Evolutionary conservation across 495 filamentous ascomycete species (phyloP).

Genomic region (Xylaria telfairii): DNA sequence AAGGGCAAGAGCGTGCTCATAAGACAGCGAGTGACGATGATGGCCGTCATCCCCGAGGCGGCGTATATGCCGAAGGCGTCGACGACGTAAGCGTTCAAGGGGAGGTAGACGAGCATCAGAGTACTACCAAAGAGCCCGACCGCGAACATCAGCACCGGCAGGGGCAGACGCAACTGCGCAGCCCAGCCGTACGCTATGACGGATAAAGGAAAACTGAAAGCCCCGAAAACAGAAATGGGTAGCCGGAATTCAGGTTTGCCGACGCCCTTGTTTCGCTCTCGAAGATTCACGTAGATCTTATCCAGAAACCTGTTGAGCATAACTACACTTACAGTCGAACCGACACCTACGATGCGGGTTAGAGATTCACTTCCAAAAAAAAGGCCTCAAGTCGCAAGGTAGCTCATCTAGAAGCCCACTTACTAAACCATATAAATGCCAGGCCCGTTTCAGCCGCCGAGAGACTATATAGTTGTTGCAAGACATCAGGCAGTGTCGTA

Average conservation of each 20-base stretch:
- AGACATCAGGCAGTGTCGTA: conserved; percentile 58
- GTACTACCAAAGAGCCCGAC: conserved; percentile 46
- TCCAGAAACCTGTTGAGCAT: conserved; percentile 55
- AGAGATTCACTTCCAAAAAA: conserved; percentile 26
- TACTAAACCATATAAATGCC: conserved; percentile 60
- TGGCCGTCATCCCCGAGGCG: conserved; percentile 61
- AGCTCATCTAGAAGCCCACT: conserved; percentile 32
- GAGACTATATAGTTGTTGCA: conserved; percentile 54
- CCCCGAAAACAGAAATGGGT: conserved; percentile 54
- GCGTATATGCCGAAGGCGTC: conserved; percentile 63
- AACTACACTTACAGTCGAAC: conserved; percentile 55
- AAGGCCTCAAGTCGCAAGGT: not conserved
- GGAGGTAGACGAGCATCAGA: conserved; percentile 53
- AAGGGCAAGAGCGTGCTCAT: conserved; percentile 61
- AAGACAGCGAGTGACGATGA: conserved; percentile 61
- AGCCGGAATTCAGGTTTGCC: conserved; percentile 58
- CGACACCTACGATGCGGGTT: conserved; percentile 49
- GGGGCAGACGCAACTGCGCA: conserved; percentile 44
- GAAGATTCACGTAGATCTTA: conserved; percentile 57
- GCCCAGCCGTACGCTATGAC: conserved; percentile 58
- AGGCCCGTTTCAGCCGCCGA: conserved; percentile 52
- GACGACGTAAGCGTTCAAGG: conserved; percentile 61
- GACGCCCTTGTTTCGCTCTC: conserved; percentile 43
- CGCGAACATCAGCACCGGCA: conserved; percentile 48
- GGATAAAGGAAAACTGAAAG: conserved; percentile 48